These are phyloP conservation scores for Plasmodium vinckei DNA, from an alignment of 169 alveolate species.

Conservation along the genomic window DNA sequence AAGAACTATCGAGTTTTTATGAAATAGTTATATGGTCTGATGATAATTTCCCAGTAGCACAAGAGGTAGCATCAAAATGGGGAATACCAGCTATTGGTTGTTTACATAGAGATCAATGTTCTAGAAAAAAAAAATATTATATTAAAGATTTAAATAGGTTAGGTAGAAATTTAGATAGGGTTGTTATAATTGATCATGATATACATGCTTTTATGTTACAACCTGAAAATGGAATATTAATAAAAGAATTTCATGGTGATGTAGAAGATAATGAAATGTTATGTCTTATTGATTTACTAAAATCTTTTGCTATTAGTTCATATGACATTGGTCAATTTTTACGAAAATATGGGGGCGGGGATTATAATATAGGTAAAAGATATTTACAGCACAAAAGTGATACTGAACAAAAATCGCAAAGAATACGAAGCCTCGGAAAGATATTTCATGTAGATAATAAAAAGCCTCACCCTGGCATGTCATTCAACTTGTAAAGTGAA, in stretches of 20 bases:
- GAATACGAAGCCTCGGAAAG: slow-evolving; percentile 64
- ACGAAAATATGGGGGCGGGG: slow-evolving; percentile 86
- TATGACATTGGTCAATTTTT: slow-evolving; percentile 82
- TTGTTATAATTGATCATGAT: slow-evolving; percentile 90
- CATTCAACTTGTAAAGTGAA: slow-evolving; percentile 20
- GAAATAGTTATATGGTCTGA: slow-evolving; percentile 96
- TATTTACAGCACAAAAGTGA: slow-evolving; percentile 77
- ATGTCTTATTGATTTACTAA: slow-evolving; percentile 85
- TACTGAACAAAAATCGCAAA: slow-evolving; percentile 65
- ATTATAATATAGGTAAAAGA: slow-evolving; percentile 83
- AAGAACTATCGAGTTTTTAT: slow-evolving; percentile 89
- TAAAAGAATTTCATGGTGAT: slow-evolving; percentile 88
- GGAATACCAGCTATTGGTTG: slow-evolving; percentile 93
- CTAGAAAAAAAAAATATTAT: slow-evolving; percentile 82
- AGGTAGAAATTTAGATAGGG: slow-evolving; percentile 90
- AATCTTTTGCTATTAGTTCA: slow-evolving; percentile 87
- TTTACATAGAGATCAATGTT: slow-evolving; percentile 89
- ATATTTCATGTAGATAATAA: slow-evolving; percentile 62
- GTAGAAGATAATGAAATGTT: slow-evolving; percentile 88
- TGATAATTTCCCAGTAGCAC: slow-evolving; percentile 91
- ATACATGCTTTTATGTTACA: slow-evolving; percentile 85
- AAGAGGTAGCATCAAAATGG: slow-evolving; percentile 91
- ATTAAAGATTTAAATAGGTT: slow-evolving; percentile 87
- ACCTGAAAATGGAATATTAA: slow-evolving; percentile 87
- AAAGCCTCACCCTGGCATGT: slow-evolving; percentile 49